Evolutionary conservation across 352 stramenopile genomes (phyloP).

Genomic region (Globisporangium iwayamae): DNA sequence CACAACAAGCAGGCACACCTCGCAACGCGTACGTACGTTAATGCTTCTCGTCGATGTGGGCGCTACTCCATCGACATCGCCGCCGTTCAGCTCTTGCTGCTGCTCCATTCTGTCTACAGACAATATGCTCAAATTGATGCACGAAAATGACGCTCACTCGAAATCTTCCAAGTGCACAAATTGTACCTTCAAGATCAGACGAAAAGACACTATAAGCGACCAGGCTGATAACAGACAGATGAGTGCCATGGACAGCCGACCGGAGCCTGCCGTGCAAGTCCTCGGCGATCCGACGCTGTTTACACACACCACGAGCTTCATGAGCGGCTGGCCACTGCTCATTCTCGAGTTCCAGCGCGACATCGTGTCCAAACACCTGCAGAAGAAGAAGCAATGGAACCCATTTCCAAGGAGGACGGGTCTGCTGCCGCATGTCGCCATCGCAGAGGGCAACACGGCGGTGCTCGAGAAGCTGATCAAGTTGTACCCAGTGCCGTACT

Average conservation of each 20-base stretch:
- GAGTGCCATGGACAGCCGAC: neutral
- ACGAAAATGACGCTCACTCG: too few species aligned
- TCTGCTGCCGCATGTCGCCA: neutral
- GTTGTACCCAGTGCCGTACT: constrained; percentile 2
- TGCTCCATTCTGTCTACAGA: neutral
- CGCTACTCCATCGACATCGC: neutral
- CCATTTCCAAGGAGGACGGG: neutral
- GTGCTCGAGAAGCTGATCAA: neutral
- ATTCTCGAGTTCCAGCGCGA: neutral
- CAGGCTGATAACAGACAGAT: neutral
- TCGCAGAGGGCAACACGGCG: neutral
- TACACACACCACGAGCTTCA: neutral
- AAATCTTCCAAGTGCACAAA: too few species aligned
- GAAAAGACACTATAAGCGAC: too few species aligned
- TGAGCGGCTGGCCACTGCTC: neutral
- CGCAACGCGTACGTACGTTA: constrained; percentile 9
- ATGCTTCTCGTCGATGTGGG: neutral
- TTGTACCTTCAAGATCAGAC: too few species aligned
- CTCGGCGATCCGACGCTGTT: neutral
- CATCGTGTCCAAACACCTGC: neutral
- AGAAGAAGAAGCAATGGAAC: neutral
- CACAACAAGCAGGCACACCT: neutral
- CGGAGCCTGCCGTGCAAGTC: neutral
- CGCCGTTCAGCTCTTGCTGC: neutral
- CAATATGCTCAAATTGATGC: too few species aligned